phyloP scores from a whole-genome alignment of 208 protist species.

The Porcisia hertigi region DNA sequence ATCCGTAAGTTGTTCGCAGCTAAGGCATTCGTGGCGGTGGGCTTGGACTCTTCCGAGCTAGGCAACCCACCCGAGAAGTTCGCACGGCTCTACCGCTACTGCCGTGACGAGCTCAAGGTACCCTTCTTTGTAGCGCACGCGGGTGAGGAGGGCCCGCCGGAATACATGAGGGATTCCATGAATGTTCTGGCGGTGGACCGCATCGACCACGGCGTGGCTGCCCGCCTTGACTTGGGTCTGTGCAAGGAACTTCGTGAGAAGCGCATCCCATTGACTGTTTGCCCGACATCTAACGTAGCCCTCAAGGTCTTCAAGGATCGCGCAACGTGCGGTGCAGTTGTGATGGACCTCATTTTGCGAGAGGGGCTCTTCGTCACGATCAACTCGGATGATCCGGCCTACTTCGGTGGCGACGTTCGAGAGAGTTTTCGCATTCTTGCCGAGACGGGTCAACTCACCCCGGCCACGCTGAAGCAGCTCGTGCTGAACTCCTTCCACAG shows the following conservation, averaged over 20 bases:
- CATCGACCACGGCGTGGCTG: conserved; percentile 55
- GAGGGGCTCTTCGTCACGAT: conserved; percentile 48
- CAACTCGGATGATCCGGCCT: conserved; percentile 67
- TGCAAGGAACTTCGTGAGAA: conserved; percentile 21
- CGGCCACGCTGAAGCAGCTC: conserved; percentile 35
- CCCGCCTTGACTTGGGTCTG: conserved; percentile 30
- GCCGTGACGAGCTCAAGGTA: conserved; percentile 41
- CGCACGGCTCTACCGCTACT: conserved; percentile 47
- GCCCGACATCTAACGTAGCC: conserved; percentile 57
- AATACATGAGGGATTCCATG: conserved; percentile 35
- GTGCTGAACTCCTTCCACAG: conserved; percentile 40
- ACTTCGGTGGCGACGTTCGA: conserved; percentile 55
- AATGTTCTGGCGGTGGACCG: conserved; percentile 40
- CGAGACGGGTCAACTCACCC: conserved; percentile 31
- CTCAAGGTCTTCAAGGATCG: conserved; percentile 40
- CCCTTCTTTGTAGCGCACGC: conserved; percentile 49
- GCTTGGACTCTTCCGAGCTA: conserved; percentile 50
- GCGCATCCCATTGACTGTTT: conserved; percentile 49
- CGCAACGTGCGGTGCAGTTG: conserved; percentile 18
- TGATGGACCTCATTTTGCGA: conserved; percentile 31
- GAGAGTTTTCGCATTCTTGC: conserved; percentile 44
- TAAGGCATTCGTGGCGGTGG: conserved; percentile 46
- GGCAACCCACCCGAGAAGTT: conserved; percentile 57
- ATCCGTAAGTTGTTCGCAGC: conserved; percentile 44
- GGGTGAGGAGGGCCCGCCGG: conserved; percentile 53